Evolutionary conservation across 257 asterid genomes (phyloP).

Genomic region (Haberlea rhodopensis): DNA sequence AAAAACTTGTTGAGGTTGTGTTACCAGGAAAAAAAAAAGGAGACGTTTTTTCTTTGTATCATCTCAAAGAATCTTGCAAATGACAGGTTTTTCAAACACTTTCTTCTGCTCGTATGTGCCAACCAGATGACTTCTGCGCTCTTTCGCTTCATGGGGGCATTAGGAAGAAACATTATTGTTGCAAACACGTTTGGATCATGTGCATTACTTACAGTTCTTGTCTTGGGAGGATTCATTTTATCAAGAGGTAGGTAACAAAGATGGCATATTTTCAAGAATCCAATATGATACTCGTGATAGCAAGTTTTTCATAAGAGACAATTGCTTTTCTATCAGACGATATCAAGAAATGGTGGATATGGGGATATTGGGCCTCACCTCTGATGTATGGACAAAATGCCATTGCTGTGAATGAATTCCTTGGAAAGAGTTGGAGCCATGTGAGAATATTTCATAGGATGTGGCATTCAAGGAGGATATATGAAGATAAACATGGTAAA

Average conservation of each 20-base stretch:
- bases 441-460: constrained; percentile 42
- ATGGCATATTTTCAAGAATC: not conserved
- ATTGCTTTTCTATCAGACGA: constrained; percentile 33
- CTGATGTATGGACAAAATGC: constrained; percentile 84
- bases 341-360: constrained; percentile 62
- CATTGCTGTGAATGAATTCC: constrained; percentile 72
- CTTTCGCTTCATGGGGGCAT: constrained; percentile 58
- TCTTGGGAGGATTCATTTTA: constrained; percentile 60
- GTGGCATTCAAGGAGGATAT: constrained; percentile 16
- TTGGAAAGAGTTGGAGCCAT: constrained; percentile 76
- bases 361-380: constrained; percentile 85
- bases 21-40: not conserved
- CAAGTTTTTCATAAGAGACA: constrained; percentile 4
- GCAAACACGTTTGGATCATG: constrained; percentile 67
- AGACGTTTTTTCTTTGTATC: not conserved
- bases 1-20: constrained; percentile 7
- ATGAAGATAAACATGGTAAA: not conserved
- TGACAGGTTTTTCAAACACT: constrained; percentile 57
- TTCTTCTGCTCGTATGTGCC: constrained; percentile 41
- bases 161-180: constrained; percentile 61
- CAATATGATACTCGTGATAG: constrained; percentile 1
- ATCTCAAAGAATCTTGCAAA: constrained; percentile 18
- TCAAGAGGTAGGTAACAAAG: constrained; percentile 53
- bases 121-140: constrained; percentile 61
- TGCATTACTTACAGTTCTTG: constrained; percentile 49